phyloP scores from a whole-genome alignment of 23 red algal species.

The Cyanidiococcus yangmingshanensis region DNA sequence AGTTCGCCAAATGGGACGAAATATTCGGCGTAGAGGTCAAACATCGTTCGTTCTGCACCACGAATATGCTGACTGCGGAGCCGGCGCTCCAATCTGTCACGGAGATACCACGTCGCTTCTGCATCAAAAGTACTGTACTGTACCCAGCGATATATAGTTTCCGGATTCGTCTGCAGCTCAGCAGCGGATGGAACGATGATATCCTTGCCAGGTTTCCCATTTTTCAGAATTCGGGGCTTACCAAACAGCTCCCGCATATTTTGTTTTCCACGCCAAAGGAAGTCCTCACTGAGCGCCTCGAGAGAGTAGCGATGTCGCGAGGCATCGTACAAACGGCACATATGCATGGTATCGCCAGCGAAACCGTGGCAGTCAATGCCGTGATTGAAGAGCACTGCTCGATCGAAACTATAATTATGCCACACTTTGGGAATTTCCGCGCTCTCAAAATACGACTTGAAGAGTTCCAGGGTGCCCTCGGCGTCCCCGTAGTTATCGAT shows the following conservation, averaged over 20 bases:
- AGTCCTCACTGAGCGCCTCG: conserved; percentile 34
- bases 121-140: conserved; percentile 65
- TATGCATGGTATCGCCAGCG: conserved; percentile 90
- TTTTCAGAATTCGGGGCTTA: conserved; percentile 20
- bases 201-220: conserved; percentile 36
- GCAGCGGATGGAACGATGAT: conserved; percentile 35
- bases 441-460: conserved; percentile 60
- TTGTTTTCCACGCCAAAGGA: conserved; percentile 32
- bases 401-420: conserved; percentile 89
- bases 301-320: conserved; percentile 43
- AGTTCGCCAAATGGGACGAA: conserved; percentile 69
- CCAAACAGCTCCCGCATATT: conserved; percentile 44
- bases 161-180: conserved; percentile 30
- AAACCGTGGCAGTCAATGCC: conserved; percentile 56
- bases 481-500: conserved; percentile 43
- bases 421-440: conserved; percentile 52
- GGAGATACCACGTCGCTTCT: conserved; percentile 38
- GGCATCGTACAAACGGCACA: conserved; percentile 57
- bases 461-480: conserved; percentile 27
- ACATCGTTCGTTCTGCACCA: conserved; percentile 27
- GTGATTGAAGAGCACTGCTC: conserved; percentile 51
- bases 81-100: background rate
- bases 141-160: conserved; percentile 44
- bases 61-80: conserved; percentile 4
- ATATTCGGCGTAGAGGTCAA: conserved; percentile 38